Conservation (phyloP, 495 filamentous ascomycete species). For the Penicillium fimorum region DNA sequence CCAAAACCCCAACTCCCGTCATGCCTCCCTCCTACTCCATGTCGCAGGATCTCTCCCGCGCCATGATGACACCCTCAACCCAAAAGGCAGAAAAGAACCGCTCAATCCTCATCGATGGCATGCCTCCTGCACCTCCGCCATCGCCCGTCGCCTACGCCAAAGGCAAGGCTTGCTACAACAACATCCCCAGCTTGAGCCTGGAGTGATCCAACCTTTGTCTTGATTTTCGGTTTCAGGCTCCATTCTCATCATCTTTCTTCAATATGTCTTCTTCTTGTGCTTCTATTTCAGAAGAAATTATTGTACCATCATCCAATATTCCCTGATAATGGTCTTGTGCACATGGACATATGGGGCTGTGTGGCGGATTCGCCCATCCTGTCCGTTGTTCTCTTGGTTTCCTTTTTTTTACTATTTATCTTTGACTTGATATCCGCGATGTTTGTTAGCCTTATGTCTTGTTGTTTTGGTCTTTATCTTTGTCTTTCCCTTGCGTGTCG, state of each 20-base stretch:
- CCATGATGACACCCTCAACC: slow-evolving; percentile 35
- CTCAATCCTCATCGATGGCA: slow-evolving; percentile 35
- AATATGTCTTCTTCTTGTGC: neutral
- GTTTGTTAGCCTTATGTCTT: slow-evolving; percentile 1
- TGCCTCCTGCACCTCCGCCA: slow-evolving; percentile 49
- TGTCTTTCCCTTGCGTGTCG: neutral
- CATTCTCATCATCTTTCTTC: neutral
- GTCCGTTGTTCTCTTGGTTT: neutral
- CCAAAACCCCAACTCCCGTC: slow-evolving; percentile 18
- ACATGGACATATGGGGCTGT: neutral
- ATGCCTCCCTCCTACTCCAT: slow-evolving; percentile 31
- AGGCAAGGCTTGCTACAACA: slow-evolving; percentile 15
- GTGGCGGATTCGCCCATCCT: neutral
- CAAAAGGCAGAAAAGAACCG: slow-evolving; percentile 20
- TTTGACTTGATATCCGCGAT: neutral
- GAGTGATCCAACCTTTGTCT: slow-evolving; percentile 13
- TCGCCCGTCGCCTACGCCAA: slow-evolving; percentile 44
- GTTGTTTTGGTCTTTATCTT: neutral
- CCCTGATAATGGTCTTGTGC: neutral
- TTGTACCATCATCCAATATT: slow-evolving; percentile 5
- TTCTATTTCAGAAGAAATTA: neutral
- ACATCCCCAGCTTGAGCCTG: slow-evolving; percentile 25
- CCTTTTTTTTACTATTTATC: neutral
- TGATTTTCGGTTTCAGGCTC: neutral
- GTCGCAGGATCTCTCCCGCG: slow-evolving; percentile 44